Percentiles rank a stretch among this genome's conserved stretches.
These are phyloP conservation scores for Pleurotus cornucopiae DNA, from an alignment of 768 basidiomycete genomes.

Conservation along the genomic window DNA sequence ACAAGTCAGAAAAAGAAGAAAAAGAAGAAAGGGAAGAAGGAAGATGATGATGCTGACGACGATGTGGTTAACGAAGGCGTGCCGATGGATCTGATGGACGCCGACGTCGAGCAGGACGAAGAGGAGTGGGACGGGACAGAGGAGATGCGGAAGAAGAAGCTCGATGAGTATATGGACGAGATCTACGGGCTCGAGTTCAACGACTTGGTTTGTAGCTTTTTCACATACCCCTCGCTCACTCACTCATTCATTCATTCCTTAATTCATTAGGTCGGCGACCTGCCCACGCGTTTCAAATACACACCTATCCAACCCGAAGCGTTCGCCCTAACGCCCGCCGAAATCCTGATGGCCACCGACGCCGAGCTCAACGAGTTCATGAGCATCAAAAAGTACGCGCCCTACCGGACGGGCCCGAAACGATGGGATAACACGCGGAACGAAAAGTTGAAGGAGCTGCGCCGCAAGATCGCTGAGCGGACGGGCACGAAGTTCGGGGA, in stretches of 20 bases:
- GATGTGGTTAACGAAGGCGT: slow-evolving; percentile 49
- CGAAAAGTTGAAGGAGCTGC: slow-evolving; percentile 71
- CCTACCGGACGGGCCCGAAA: slow-evolving; percentile 65
- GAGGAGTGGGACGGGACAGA: slow-evolving; percentile 88
- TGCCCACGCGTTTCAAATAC: slow-evolving; percentile 94
- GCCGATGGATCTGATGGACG: slow-evolving; percentile 54
- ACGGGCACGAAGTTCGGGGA: slow-evolving; percentile 15
- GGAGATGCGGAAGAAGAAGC: slow-evolving; percentile 78
- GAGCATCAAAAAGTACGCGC: slow-evolving; percentile 85
- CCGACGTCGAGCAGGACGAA: slow-evolving; percentile 41
- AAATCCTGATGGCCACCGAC: slow-evolving; percentile 90
- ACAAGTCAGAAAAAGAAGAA: slow-evolving; percentile 33
- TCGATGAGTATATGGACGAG: slow-evolving; percentile 90
- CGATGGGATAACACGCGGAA: slow-evolving; percentile 60
- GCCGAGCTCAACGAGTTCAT: slow-evolving; percentile 90
- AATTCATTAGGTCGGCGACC: slow-evolving; percentile 66
- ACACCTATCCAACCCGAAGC: slow-evolving; percentile 55
- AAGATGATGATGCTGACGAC: slow-evolving; percentile 32
- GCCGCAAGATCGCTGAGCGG: slow-evolving; percentile 51
- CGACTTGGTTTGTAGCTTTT: slow-evolving; percentile 66
- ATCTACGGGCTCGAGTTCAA: slow-evolving; percentile 92
- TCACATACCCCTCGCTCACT: background rate
- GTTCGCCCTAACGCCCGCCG: slow-evolving; percentile 73
- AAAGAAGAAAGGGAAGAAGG: slow-evolving; percentile 58
- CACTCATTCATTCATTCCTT: background rate